These are phyloP conservation scores for Chaetoceros tenuissimus DNA, from an alignment of 108 stramenopile genomes.

Conservation along the genomic window DNA sequence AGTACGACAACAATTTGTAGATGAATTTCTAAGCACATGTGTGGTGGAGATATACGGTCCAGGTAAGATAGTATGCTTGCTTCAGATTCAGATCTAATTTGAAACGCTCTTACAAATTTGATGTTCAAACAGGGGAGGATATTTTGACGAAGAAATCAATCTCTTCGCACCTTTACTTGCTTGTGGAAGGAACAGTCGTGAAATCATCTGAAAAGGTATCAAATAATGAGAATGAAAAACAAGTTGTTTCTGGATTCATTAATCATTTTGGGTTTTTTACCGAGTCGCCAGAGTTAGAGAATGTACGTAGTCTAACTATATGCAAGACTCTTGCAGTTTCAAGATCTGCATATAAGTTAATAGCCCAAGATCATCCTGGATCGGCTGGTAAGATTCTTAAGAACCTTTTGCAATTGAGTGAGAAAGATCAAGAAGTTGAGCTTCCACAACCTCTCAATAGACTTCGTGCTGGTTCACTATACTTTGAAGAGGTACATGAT, in stretches of 20 bases:
- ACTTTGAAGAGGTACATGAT: constrained; percentile 3
- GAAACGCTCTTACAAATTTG: too few species aligned
- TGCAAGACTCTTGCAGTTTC: constrained; percentile 43
- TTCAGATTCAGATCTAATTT: too few species aligned
- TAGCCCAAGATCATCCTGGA: constrained; percentile 37
- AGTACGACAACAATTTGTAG: constrained; percentile 36
- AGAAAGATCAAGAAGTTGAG: neutral
- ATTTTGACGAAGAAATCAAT: constrained; percentile 25
- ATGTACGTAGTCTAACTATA: constrained; percentile 23
- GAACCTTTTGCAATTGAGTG: constrained; percentile 30
- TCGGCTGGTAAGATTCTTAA: constrained; percentile 21
- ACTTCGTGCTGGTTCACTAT: constrained; percentile 33
- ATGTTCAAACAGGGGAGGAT: too few species aligned
- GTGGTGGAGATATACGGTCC: constrained; percentile 41
- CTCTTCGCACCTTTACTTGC: constrained; percentile 35
- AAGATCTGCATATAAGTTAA: constrained; percentile 19
- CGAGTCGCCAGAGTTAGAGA: constrained; percentile 33
- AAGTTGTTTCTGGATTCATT: constrained; percentile 32
- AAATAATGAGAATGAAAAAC: constrained; percentile 3
- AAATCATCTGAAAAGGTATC: neutral
- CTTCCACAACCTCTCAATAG: constrained; percentile 13
- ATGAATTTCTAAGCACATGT: constrained; percentile 33
- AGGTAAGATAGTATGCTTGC: too few species aligned
- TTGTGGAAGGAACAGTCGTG: constrained; percentile 36
- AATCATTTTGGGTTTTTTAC: constrained; percentile 47